Evolutionary conservation across 139 green algal species (phyloP).

Genomic region (Raphidocelis subcapitata): DNA sequence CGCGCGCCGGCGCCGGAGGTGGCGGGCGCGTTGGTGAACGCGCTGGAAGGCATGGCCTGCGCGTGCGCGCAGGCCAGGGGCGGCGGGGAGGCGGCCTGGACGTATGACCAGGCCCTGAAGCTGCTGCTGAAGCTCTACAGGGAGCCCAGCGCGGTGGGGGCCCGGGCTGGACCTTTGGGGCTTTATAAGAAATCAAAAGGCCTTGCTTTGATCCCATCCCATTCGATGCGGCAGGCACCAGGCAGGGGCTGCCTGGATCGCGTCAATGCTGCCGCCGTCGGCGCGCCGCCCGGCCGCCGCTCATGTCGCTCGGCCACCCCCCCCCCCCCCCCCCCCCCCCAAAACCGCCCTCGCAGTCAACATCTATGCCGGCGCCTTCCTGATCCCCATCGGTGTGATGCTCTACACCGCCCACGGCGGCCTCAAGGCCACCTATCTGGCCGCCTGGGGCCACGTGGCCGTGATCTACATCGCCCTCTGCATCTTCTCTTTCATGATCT

Average conservation of each 20-base stretch:
- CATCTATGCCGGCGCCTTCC: conserved; percentile 58
- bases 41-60: conserved; percentile 26
- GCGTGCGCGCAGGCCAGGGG: conserved; percentile 6
- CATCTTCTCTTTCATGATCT: conserved; percentile 75
- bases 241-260: too few relatives aligned
- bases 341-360: conserved; percentile 38
- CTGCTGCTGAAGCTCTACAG: conserved; percentile 29
- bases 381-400: conserved; percentile 78
- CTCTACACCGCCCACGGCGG: conserved; percentile 90
- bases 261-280: too few relatives aligned
- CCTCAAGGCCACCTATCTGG: conserved; percentile 91
- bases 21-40: conserved; percentile 19
- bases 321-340: too few relatives aligned
- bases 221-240: too few relatives aligned
- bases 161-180: too few relatives aligned
- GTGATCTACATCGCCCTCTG: conserved; percentile 86
- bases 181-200: too few relatives aligned
- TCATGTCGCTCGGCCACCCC: too few relatives aligned
- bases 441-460: conserved; percentile 63
- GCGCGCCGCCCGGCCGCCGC: too few relatives aligned
- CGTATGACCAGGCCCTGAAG: conserved; percentile 29
- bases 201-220: too few relatives aligned
- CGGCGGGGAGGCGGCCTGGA: conserved; percentile 8
- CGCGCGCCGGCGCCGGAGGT: background rate
- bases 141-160: conserved; percentile 10